Conservation (phyloP, 352 stramenopile genomes). For the Thalassiosira hispida region DNA sequence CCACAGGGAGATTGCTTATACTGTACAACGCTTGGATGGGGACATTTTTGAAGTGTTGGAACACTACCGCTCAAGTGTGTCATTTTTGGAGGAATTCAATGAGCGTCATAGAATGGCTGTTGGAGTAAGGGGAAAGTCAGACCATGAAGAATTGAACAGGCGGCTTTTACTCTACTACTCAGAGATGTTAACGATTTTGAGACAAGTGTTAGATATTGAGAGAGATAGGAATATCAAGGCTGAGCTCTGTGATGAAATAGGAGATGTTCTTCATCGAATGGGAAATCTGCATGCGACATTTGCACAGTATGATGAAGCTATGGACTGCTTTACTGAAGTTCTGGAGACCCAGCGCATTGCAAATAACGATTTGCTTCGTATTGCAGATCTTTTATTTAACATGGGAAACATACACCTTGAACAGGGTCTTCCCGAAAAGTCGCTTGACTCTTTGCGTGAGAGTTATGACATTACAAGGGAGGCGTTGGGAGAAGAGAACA, state of each 20-base stretch:
- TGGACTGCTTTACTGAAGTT: slow-evolving; percentile 63
- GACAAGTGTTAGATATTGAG: slow-evolving; percentile 46
- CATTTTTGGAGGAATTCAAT: slow-evolving; percentile 64
- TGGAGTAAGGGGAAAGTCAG: slow-evolving; percentile 16
- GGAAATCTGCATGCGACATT: slow-evolving; percentile 67
- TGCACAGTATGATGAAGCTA: slow-evolving; percentile 56
- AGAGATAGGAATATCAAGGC: slow-evolving; percentile 46
- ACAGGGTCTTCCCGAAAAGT: slow-evolving; percentile 44
- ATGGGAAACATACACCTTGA: slow-evolving; percentile 73
- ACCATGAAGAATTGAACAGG: slow-evolving; percentile 44
- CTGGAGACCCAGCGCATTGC: slow-evolving; percentile 55
- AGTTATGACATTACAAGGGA: slow-evolving; percentile 67
- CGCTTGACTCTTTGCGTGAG: slow-evolving; percentile 59
- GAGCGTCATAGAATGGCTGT: slow-evolving; percentile 24
- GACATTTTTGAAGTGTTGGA: slow-evolving; percentile 64
- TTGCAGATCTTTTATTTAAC: slow-evolving; percentile 76
- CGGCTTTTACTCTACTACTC: slow-evolving; percentile 58
- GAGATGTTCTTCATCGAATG: slow-evolving; percentile 70
- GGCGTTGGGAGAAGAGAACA: slow-evolving; percentile 57
- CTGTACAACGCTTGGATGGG: slow-evolving; percentile 46
- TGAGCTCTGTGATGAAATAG: slow-evolving; percentile 61
- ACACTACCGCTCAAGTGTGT: slow-evolving; percentile 62
- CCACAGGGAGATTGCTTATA: slow-evolving; percentile 54
- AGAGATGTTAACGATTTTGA: slow-evolving; percentile 65
- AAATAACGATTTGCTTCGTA: slow-evolving; percentile 60